Conservation (phyloP, 1,284 basidiomycete species). For the Microstroma glucosiphilum region DNA sequence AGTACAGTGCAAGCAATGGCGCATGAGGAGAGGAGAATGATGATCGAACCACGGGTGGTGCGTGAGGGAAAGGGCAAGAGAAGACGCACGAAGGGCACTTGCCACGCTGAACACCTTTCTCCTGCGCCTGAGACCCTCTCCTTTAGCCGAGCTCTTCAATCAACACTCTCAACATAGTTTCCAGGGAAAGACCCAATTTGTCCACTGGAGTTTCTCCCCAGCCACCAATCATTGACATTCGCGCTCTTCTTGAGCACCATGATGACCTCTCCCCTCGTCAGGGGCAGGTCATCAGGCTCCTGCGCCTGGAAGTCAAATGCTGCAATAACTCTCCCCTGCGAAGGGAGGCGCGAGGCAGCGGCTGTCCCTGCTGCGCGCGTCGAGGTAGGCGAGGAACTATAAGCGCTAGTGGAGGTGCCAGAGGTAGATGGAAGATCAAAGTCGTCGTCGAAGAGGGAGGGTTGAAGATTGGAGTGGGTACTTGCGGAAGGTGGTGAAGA, state of each 20-base stretch:
- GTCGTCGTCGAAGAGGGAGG: slow-evolving; percentile 16
- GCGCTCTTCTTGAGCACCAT: slow-evolving; percentile 36
- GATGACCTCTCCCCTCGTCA: slow-evolving; percentile 44
- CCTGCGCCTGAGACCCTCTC: no score
- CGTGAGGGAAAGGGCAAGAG: no score
- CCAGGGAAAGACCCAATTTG: slow-evolving; percentile 11
- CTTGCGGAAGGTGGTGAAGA: not conserved
- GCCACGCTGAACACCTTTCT: no score
- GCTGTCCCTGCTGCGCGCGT: not conserved
- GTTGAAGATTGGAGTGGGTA: not conserved
- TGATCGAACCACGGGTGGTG: no score
- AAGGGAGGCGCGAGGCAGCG: not conserved
- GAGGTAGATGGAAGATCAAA: slow-evolving; percentile 15
- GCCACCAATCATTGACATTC: slow-evolving; percentile 45
- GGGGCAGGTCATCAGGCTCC: slow-evolving; percentile 37
- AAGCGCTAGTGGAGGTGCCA: slow-evolving; percentile 1
- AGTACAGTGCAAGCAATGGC: no score
- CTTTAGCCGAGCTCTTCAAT: not conserved
- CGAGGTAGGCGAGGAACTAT: slow-evolving; percentile 5
- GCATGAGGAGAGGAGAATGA: no score
- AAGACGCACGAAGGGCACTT: no score
- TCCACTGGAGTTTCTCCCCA: slow-evolving; percentile 19
- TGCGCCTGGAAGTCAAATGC: slow-evolving; percentile 42
- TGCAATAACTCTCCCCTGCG: slow-evolving; percentile 29
- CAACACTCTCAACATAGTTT: slow-evolving; percentile 6